Evolutionary conservation across 2,329 filamentous ascomycete species (phyloP).

Genomic region (Trichophyton schoenleinii): DNA sequence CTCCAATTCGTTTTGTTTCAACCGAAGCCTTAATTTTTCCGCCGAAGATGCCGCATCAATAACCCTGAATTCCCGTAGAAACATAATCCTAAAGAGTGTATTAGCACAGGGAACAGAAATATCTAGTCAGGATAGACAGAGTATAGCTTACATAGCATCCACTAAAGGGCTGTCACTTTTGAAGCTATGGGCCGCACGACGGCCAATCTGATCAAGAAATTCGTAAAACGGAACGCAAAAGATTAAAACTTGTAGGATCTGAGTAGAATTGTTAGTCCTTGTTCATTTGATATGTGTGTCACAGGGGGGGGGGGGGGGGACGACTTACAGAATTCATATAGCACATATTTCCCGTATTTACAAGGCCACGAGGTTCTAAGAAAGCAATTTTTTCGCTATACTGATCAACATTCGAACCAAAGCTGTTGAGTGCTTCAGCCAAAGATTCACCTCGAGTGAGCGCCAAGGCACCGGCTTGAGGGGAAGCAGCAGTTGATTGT

Average conservation of each 20-base stretch:
- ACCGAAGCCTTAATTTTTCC: slow-evolving; percentile 57
- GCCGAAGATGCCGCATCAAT: slow-evolving; percentile 65
- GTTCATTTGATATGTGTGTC: slow-evolving; percentile 15
- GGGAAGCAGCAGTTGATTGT: slow-evolving; percentile 18
- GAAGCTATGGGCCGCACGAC: slow-evolving; percentile 76
- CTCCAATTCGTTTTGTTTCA: slow-evolving; percentile 76
- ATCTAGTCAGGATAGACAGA: not conserved
- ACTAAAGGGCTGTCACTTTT: slow-evolving; percentile 89
- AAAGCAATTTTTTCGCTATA: slow-evolving; percentile 57
- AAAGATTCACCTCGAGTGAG: slow-evolving; percentile 49
- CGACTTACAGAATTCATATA: slow-evolving; percentile 97
- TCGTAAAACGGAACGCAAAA: slow-evolving; percentile 92
- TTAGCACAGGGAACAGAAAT: slow-evolving; percentile 8
- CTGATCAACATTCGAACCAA: slow-evolving; percentile 51
- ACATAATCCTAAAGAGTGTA: slow-evolving; percentile 60
- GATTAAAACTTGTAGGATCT: slow-evolving; percentile 91
- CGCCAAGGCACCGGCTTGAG: slow-evolving; percentile 24
- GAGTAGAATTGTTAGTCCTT: slow-evolving; percentile 1
- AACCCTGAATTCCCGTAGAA: slow-evolving; percentile 80
- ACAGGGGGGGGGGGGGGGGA: not conserved
- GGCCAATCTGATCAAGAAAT: slow-evolving; percentile 77
- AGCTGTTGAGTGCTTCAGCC: slow-evolving; percentile 63
- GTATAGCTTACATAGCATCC: slow-evolving; percentile 68
- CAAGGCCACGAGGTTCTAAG: slow-evolving; percentile 80
- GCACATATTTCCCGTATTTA: slow-evolving; percentile 98